Percentiles rank a stretch among this genome's conserved stretches.
phyloP scores from a whole-genome alignment of 768 basidiomycete genomes.

The Tulasnella sp. region DNA sequence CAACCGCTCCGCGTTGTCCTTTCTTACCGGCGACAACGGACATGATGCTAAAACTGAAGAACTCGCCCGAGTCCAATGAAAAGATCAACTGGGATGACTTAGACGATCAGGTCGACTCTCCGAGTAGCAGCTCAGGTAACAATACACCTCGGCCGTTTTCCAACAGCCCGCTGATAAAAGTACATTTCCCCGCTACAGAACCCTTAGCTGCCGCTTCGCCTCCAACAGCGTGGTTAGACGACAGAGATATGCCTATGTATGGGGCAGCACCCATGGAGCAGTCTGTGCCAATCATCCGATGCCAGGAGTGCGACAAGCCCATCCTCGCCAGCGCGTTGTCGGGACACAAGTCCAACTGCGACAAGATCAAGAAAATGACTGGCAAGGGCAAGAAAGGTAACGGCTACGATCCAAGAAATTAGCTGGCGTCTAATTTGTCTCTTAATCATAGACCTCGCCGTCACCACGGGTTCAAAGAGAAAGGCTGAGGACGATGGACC shows the following conservation, averaged over 20 bases:
- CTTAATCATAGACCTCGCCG: background rate
- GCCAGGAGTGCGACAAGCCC: slow-evolving; percentile 73
- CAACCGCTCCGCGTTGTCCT: background rate
- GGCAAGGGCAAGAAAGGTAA: slow-evolving; percentile 37
- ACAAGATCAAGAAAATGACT: slow-evolving; percentile 37
- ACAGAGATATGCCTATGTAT: slow-evolving; percentile 80
- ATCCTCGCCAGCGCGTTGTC: slow-evolving; percentile 59
- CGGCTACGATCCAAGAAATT: slow-evolving; percentile 30
- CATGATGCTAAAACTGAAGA: background rate
- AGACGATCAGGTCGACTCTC: background rate
- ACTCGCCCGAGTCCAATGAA: background rate
- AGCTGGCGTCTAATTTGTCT: background rate
- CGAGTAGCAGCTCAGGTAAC: background rate
- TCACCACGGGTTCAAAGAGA: slow-evolving; percentile 50
- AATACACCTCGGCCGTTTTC: background rate
- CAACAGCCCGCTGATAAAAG: background rate
- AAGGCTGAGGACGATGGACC: slow-evolving; percentile 62
- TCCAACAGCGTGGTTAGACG: slow-evolving; percentile 76
- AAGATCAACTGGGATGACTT: slow-evolving; percentile 11
- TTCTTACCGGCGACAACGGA: too few species aligned
- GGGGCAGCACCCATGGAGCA: slow-evolving; percentile 64
- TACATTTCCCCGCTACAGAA: background rate
- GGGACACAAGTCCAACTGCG: slow-evolving; percentile 65
- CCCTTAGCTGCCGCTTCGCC: slow-evolving; percentile 33
- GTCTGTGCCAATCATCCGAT: slow-evolving; percentile 55